Percentiles rank a stretch among this genome's conserved stretches.
phyloP scores from a whole-genome alignment of 768 basidiomycete species.

The Gyrodon lividus region DNA sequence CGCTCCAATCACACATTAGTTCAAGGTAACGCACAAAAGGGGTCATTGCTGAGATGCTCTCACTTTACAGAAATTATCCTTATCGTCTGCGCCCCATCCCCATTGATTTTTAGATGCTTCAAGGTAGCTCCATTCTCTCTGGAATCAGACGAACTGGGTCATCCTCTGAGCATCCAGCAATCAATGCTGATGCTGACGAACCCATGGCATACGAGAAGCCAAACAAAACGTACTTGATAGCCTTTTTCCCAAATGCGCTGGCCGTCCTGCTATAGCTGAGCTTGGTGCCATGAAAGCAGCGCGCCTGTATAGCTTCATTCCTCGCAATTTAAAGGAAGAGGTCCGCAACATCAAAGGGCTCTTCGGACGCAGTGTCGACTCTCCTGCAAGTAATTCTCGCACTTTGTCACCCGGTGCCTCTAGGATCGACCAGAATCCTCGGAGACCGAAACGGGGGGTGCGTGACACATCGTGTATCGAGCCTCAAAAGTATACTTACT shows the following conservation, averaged over 20 bases:
- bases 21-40: background rate
- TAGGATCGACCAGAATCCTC: background rate
- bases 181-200: background rate
- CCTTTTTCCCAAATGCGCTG: background rate
- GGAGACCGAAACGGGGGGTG: background rate
- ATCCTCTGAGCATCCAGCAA: background rate
- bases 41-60: background rate
- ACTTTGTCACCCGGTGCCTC: background rate
- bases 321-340: background rate
- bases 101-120: background rate
- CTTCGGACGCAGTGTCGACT: background rate
- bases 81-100: background rate
- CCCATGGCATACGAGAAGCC: background rate
- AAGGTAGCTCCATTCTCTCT: background rate
- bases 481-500: background rate
- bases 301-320: background rate
- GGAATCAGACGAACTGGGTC: background rate
- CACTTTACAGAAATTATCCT: too few species aligned
- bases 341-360: background rate
- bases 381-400: background rate
- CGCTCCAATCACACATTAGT: background rate
- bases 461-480: background rate
- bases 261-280: background rate
- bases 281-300: background rate
- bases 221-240: background rate